Evolutionary conservation across 768 basidiomycete genomes (phyloP).

Genomic region (Boletus edulis): DNA sequence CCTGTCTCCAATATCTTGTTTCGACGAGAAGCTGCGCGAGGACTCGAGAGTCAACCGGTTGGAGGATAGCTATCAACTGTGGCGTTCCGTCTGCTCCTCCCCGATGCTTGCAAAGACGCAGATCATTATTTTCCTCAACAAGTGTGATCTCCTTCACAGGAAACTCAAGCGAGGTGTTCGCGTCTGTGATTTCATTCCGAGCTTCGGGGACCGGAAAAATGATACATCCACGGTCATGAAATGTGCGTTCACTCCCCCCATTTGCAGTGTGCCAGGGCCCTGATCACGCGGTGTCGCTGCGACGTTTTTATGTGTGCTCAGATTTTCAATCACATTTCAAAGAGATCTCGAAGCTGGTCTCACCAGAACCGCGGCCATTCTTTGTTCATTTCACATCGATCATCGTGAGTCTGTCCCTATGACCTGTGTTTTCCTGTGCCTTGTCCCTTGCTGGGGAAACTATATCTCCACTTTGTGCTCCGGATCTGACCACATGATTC

Average conservation of each 20-base stretch:
- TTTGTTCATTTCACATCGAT: constrained; percentile 76
- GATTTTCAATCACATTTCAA: constrained; percentile 82
- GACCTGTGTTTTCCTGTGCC: constrained; percentile 5
- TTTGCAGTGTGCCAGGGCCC: not conserved
- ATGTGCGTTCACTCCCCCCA: constrained; percentile 45
- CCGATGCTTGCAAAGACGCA: constrained; percentile 61
- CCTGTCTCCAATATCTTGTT: constrained; percentile 70
- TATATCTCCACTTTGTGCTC: not conserved
- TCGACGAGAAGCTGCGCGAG: constrained; percentile 77
- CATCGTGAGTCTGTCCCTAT: constrained; percentile 49
- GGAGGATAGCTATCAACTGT: constrained; percentile 74
- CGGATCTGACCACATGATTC: not conserved
- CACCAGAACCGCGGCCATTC: constrained; percentile 64
- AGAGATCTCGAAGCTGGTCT: constrained; percentile 62
- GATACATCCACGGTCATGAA: constrained; percentile 65
- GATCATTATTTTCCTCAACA: constrained; percentile 55
- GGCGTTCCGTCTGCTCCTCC: constrained; percentile 71
- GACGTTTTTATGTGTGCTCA: constrained; percentile 24
- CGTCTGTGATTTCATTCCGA: constrained; percentile 68
- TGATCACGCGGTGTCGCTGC: constrained; percentile 5
- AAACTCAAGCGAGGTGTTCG: constrained; percentile 67
- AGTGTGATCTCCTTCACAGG: constrained; percentile 69
- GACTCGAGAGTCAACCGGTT: constrained; percentile 67
- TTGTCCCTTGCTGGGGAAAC: not conserved
- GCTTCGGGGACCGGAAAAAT: constrained; percentile 71